These are phyloP conservation scores for Zarea fungicola DNA, from an alignment of 2,329 filamentous ascomycete species.

Conservation along the genomic window DNA sequence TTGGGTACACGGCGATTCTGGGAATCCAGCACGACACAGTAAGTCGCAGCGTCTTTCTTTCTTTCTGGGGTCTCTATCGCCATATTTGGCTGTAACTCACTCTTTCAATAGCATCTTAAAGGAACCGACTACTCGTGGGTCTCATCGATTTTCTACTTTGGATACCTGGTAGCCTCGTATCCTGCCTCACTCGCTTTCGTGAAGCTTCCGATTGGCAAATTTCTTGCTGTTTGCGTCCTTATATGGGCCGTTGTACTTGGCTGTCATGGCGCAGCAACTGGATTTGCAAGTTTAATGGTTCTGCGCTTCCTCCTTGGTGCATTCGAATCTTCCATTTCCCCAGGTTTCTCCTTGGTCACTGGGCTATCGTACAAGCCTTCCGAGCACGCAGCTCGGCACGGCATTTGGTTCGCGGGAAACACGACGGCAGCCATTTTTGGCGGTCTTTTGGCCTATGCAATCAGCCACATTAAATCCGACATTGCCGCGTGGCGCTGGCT, in stretches of 20 bases:
- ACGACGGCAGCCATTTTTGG: conserved; percentile 23
- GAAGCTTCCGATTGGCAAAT: conserved; percentile 20
- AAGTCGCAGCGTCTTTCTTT: no score
- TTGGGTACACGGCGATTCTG: conserved; percentile 9
- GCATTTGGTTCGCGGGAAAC: conserved; percentile 27
- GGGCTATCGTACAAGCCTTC: conserved; percentile 26
- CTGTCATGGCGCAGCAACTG: conserved; percentile 32
- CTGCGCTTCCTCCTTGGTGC: conserved; percentile 23
- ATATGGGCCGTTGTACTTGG: conserved; percentile 33
- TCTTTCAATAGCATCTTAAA: conserved; percentile 10
- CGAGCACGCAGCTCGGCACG: conserved; percentile 24
- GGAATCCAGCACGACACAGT: conserved; percentile 11
- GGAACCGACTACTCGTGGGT: conserved; percentile 43
- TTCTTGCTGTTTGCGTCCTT: conserved; percentile 17
- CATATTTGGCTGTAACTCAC: background rate
- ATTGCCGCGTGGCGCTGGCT: conserved; percentile 9
- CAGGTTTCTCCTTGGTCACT: conserved; percentile 22
- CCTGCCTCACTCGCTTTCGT: conserved; percentile 18
- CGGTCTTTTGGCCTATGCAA: conserved; percentile 22
- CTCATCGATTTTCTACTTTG: conserved; percentile 43
- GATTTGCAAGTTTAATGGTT: conserved; percentile 24
- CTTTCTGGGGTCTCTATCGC: background rate
- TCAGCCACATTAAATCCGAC: conserved; percentile 17
- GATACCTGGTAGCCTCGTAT: conserved; percentile 32
- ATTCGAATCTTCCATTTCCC: conserved; percentile 22